Evolutionary conservation across 1,139 yeast species (phyloP), one percentile per base, ranked within the genome.

Genomic region (Kodamaea alishanica): DNA sequence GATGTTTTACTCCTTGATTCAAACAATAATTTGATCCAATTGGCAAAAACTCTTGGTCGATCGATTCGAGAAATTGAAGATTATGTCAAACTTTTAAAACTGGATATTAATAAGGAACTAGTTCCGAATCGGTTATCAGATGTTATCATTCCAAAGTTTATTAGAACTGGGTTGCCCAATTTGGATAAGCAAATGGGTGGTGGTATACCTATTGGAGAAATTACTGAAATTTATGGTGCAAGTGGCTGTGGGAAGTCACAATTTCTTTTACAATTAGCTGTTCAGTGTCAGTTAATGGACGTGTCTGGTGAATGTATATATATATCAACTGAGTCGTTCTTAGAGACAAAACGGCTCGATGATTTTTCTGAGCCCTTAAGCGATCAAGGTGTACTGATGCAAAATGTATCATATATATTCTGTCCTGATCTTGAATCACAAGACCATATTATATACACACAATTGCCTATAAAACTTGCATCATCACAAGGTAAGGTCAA

Each of bases 191-290:
- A 67, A 2, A 58, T 89, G 10, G 73, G 75, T 24, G 92, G 92
- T 1, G 96, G 97, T 0, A 69, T 89, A 4, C 78, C 76, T 0
- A 50, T 76, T 0, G 83, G 89, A 2, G 70, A 76, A 31, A 61
- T 90, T 3, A 84, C 94, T 0, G 97, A 90, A 60, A 57, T 90
- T 2, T 81, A 81, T 49, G 97, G 97, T 0, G 85, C 83, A 29
- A 81, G 94, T 43, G 87, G 95, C 0, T 75, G 85, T 2, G 97
- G 96, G 0, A 89, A 89, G 56, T 81, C 96, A 0, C 94, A 88
- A 50, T 61, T 89, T 7, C 60, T 84, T 26, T 70, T 82, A 60
- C 92, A 84, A 47, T 51, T 88, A 34, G 67, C 84, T 1, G 61
- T 78, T 6, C 63, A 79, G 4, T 77, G 81, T 6, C 89, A 83